phyloP scores from a whole-genome alignment of 345 rosid genomes.

The Rhodamnia rubescens region DNA sequence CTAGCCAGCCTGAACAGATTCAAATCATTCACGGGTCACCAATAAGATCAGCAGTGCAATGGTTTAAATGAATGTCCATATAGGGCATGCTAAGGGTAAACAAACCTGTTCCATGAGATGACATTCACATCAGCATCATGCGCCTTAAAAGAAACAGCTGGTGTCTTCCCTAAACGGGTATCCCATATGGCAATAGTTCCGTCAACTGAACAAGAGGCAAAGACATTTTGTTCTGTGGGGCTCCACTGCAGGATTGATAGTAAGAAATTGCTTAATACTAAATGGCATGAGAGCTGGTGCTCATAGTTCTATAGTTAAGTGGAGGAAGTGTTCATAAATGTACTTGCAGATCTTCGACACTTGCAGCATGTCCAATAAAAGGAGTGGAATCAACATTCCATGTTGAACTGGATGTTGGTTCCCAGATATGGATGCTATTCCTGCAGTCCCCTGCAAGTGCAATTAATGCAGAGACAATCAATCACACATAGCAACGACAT shows the following conservation, averaged over 20 bases:
- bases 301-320: background rate
- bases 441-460: slow-evolving; percentile 66
- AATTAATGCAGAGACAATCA: background rate
- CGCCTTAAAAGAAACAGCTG: slow-evolving; percentile 67
- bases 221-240: slow-evolving; percentile 66
- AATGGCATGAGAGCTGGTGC: background rate
- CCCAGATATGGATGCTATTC: slow-evolving; percentile 81
- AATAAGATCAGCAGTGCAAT: background rate
- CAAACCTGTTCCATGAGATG: slow-evolving; percentile 91
- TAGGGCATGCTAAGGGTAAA: background rate
- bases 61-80: background rate
- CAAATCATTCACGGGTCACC: background rate
- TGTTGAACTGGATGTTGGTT: slow-evolving; percentile 59
- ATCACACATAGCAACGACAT: background rate
- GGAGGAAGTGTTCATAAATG: background rate
- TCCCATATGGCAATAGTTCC: slow-evolving; percentile 86
- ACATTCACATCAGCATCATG: slow-evolving; percentile 93
- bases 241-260: slow-evolving; percentile 69
- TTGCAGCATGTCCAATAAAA: slow-evolving; percentile 66
- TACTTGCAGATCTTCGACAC: slow-evolving; percentile 94
- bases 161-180: slow-evolving; percentile 52
- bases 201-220: slow-evolving; percentile 88
- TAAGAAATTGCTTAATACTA: background rate
- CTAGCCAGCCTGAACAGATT: slow-evolving; percentile 59
- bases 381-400: slow-evolving; percentile 80